Evolutionary conservation across 2,329 filamentous ascomycete genomes (phyloP).

Genomic region (Nemania sp.): DNA sequence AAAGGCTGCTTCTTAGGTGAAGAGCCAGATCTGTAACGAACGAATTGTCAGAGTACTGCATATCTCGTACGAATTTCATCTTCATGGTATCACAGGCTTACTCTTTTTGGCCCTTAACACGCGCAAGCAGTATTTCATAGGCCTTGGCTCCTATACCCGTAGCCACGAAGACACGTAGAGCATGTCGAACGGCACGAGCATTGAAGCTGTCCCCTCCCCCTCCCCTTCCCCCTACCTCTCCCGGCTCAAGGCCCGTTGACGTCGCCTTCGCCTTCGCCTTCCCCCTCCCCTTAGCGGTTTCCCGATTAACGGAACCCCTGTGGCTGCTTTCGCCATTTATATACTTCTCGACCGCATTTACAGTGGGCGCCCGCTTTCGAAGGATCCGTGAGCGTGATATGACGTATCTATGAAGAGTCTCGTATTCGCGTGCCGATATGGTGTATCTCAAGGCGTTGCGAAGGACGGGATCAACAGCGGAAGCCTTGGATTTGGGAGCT

Average conservation of each 20-base stretch:
- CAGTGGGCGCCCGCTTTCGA: constrained; percentile 66
- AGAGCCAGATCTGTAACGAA: constrained; percentile 39
- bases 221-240: constrained; percentile 43
- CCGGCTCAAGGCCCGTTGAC: constrained; percentile 41
- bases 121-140: constrained; percentile 65
- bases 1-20: constrained; percentile 63
- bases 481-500: constrained; percentile 42
- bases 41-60: constrained; percentile 2
- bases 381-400: constrained; percentile 76
- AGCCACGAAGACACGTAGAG: constrained; percentile 75
- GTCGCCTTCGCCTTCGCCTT: constrained; percentile 35
- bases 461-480: constrained; percentile 73
- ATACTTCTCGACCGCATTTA: constrained; percentile 67
- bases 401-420: constrained; percentile 83
- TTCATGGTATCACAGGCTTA: constrained; percentile 51
- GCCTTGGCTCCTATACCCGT: constrained; percentile 73
- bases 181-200: constrained; percentile 75
- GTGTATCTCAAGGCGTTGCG: constrained; percentile 90
- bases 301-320: constrained; percentile 38
- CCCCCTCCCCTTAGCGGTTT: constrained; percentile 51
- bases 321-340: constrained; percentile 54
- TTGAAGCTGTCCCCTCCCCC: constrained; percentile 71
- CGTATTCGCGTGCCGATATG: constrained; percentile 86
- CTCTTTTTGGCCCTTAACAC: constrained; percentile 60
- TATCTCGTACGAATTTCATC: neutral